Conservation (phyloP, 768 basidiomycete species). For the Gautieria morchelliformis region DNA sequence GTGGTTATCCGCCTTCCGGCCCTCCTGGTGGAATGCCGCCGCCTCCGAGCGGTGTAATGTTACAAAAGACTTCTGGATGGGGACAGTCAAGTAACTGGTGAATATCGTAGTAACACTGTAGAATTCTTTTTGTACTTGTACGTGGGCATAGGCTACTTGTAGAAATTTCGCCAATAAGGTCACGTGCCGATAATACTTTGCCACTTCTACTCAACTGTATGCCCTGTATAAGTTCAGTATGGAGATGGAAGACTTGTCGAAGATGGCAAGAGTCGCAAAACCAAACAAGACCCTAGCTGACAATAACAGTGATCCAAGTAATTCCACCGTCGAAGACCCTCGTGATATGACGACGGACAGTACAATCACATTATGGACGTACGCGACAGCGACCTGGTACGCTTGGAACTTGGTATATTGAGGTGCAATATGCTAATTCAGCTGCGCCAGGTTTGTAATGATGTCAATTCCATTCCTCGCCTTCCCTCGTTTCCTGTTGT, state of each 20-base stretch:
- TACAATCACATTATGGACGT: neutral
- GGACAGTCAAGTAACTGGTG: constrained; percentile 2
- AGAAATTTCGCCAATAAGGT: neutral
- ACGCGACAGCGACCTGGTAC: neutral
- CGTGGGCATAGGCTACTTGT: neutral
- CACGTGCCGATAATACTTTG: neutral
- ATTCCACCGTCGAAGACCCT: neutral
- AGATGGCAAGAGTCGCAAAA: neutral
- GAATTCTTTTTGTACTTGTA: neutral
- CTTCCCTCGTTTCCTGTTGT: constrained; percentile 59
- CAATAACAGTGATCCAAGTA: neutral
- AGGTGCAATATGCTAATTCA: neutral
- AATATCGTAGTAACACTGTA: neutral
- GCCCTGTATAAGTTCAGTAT: too few species aligned
- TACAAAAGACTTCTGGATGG: constrained; percentile 38
- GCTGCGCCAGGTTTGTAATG: neutral
- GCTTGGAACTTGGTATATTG: neutral
- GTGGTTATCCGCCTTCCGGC: constrained; percentile 29
- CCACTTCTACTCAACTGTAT: too few species aligned
- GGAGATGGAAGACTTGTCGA: constrained; percentile 1
- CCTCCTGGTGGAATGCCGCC: constrained; percentile 18
- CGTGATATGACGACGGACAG: neutral
- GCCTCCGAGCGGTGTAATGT: constrained; percentile 40
- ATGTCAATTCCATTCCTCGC: neutral
- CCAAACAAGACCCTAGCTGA: neutral